Evolutionary conservation across 768 basidiomycete species (phyloP), one percentile per base, ranked within the genome.

Genomic region (Lentinus tigrinus): DNA sequence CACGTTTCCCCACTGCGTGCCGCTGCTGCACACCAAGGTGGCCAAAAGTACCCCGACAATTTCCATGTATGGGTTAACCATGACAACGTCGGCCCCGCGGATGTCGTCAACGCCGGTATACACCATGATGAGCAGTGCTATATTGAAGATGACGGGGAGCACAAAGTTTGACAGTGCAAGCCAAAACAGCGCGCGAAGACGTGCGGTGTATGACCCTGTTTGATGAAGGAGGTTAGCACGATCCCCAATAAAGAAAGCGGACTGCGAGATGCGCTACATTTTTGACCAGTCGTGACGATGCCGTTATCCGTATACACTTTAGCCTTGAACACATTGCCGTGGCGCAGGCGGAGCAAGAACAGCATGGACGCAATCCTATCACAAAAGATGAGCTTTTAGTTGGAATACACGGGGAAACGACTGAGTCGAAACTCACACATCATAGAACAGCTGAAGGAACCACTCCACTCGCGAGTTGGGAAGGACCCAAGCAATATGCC

Each of bases 161-260:
- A 75, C 66, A 61, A 76, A 77, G 56, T 74, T 75, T 1, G 71
- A 66, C 14, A 70, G 44, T 0, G 74, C 70, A 51, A 77, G 71
- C 27, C 67, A 64, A 59, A 76, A 75, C n/a, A 76, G 58, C 16
- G 61, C 65, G 13, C 63, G 67, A 31, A 75, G 40, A n/a, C 40
- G 40, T 2, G 17, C 16, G 1, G 16, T 4, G 40, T 42, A 42
- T 54, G 17, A 42, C n/a, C 17, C 40, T 42, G 39, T 40, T 11
- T 17, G 21, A 2, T 17, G 5, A n/a, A 31, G 11, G 9, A 14
- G 1, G 38, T 49, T 24, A 16, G 31, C 31, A n/a, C n/a, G n/a
- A n/a, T n/a, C n/a, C n/a, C n/a, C n/a, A n/a, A n/a, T n/a, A n/a
- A n/a, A n/a, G 31, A 11, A 31, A 31, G 28, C 28, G n/a, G 9